A percentile compares a stretch with the other conserved stretches of the same genome.
These are phyloP conservation scores for Rhizopogon vesiculosus DNA, from an alignment of 768 basidiomycete genomes.

Conservation along the genomic window DNA sequence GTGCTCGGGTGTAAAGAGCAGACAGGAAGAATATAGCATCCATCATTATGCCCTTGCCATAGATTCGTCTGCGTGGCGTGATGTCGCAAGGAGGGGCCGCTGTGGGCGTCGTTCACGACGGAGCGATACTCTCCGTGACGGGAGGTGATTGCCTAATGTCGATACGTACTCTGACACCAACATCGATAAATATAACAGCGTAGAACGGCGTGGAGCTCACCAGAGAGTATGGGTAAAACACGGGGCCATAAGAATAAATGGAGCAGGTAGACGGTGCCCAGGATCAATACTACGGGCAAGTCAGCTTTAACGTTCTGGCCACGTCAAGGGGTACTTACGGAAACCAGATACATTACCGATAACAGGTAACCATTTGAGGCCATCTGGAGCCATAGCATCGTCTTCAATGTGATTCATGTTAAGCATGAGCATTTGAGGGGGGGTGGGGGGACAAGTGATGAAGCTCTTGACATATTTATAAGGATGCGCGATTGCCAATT, in stretches of 20 bases:
- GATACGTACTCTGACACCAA: not conserved
- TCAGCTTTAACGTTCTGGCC: not conserved
- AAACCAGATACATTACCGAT: not conserved
- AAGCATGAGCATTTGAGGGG: not conserved
- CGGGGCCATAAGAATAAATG: not conserved
- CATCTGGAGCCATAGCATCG: not conserved
- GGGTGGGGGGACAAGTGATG: too few species aligned
- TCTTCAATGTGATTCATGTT: not conserved
- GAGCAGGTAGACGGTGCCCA: not conserved
- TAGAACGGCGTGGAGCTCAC: not conserved
- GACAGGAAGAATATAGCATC: too few species aligned
- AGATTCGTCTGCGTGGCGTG: not conserved
- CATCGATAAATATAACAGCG: not conserved
- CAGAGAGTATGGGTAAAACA: not conserved
- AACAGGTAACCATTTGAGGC: not conserved
- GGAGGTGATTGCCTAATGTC: not conserved
- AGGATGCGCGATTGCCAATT: too few species aligned
- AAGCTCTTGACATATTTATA: too few species aligned
- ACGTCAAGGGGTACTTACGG: not conserved
- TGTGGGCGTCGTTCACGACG: not conserved
- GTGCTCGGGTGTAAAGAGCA: too few species aligned
- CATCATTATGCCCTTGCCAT: not conserved
- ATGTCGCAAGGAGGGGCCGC: not conserved
- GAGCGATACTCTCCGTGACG: not conserved
- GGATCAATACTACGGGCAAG: not conserved